Base-by-base conservation (phyloP, 176 grass and related monocot species). In the Chloris gayana region DNA sequence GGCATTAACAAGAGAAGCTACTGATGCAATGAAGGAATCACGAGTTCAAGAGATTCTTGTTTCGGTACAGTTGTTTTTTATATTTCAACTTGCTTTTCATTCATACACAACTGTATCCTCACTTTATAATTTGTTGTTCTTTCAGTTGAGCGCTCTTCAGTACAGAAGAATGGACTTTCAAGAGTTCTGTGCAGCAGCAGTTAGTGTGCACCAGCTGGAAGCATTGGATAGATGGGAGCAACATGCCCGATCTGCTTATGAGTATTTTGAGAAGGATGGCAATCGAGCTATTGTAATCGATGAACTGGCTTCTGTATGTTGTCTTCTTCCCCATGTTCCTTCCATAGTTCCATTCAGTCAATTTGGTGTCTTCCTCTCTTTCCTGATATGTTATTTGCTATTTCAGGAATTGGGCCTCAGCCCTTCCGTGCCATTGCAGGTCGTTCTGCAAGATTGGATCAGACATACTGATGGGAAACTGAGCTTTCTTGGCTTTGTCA, bases 101-200 rank as follows among this genome's bases (percentile, higher is more conserved):
- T 67, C 70, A 31, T 73, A 41, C 62, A 82, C 21, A 73, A 66
- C 45, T 84, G 59, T 54, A 46, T 33, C 9, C 65, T 76, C 9
- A 30, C 71, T 21, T 22, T 72, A 76, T 59, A 72, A 72, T 11
- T 73, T 58, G 22, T 67, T 77, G 6, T 25, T 69, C 59, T 87
- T 79, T 72, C 87, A 91, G 92, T 74, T 94, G 71, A 91, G 84
- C 6, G 84, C 81, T 61, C 86, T 94, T 85, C 92, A 94, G 72
- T 94, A 94, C 77, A 94, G 92, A 91, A 89, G 89, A 85, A 87
- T 94, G 92, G 89, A 91, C 63, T 94, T 94, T 22, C 86, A 94
- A 56, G 92, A 94, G 74, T 94, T 94, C 81, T 91, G 84, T 83
- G 86, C 92, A 34, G 92, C 92, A 50, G 69, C 92, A 50, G 35